Evolutionary conservation across 169 alveolate genomes (phyloP).

Genomic region (Plasmodium malariae): DNA sequence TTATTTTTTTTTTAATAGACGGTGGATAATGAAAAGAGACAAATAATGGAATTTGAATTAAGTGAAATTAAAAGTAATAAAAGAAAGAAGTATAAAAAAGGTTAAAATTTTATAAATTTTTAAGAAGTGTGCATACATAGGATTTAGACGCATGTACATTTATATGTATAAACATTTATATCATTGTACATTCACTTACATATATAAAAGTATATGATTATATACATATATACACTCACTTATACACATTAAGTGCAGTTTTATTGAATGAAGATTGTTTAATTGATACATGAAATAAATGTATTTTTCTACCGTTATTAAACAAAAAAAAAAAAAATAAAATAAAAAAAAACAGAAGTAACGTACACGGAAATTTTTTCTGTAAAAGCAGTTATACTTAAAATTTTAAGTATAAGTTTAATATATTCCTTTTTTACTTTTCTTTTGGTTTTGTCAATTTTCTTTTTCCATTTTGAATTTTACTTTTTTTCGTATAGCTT

Average conservation of each 20-base stretch:
- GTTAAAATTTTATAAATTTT: conserved; percentile 17
- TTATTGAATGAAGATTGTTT: conserved; percentile 11
- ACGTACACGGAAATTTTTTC: no score
- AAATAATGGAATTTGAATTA: conserved; percentile 49
- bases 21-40: conserved; percentile 35
- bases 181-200: not conserved
- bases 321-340: conserved; percentile 17
- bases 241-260: not conserved
- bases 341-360: not conserved
- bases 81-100: conserved; percentile 19
- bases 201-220: no score
- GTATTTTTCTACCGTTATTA: not conserved
- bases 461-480: no score
- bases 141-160: not conserved
- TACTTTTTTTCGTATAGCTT: no score
- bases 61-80: conserved; percentile 35
- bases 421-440: no score
- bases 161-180: conserved; percentile 20
- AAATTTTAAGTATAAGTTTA: no score
- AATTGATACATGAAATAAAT: conserved; percentile 27
- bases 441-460: no score
- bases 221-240: not conserved
- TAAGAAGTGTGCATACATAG: not conserved
- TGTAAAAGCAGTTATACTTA: no score
- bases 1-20: conserved; percentile 20